Percentiles rank a stretch among this genome's conserved stretches.
Conservation (phyloP, 2,329 filamentous ascomycete genomes). For the Aureobasidium musti region DNA sequence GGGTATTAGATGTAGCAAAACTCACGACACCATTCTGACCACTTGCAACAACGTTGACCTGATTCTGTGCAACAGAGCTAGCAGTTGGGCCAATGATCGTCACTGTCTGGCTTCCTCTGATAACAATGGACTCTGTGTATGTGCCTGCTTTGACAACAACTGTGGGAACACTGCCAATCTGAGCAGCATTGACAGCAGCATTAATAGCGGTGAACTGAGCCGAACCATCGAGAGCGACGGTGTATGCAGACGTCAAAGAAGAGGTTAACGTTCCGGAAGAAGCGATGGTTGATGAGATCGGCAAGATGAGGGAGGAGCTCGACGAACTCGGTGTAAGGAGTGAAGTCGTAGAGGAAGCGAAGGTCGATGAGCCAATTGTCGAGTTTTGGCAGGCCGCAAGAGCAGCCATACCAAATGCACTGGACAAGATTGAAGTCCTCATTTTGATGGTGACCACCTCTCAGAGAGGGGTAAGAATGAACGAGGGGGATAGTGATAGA, state of each 20-base stretch:
- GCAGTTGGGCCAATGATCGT: constrained; percentile 45
- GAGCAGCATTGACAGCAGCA: constrained; percentile 44
- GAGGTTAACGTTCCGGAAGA: constrained; percentile 24
- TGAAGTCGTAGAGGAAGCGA: not conserved
- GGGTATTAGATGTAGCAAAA: constrained; percentile 39
- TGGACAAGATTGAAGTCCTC: constrained; percentile 54
- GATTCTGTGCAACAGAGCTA: constrained; percentile 43
- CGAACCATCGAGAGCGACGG: constrained; percentile 49
- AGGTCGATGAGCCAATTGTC: not conserved
- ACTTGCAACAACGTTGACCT: constrained; percentile 41
- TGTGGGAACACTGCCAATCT: constrained; percentile 47
- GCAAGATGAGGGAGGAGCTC: constrained; percentile 7
- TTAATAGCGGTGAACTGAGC: constrained; percentile 52
- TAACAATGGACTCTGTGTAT: constrained; percentile 48
- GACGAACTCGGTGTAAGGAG: not conserved
- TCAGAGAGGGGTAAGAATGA: not conserved
- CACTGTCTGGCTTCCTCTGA: constrained; percentile 47
- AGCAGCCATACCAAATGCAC: constrained; percentile 36
- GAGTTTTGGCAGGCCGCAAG: constrained; percentile 45
- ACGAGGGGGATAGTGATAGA: not conserved
- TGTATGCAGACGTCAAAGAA: constrained; percentile 40
- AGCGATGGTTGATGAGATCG: constrained; percentile 28
- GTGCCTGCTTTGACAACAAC: constrained; percentile 51
- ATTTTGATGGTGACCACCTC: constrained; percentile 20
- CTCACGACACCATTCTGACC: constrained; percentile 37